Evolutionary conservation across 2,329 filamentous ascomycete species (phyloP).

Genomic region (Ceratocystiopsis minuta): DNA sequence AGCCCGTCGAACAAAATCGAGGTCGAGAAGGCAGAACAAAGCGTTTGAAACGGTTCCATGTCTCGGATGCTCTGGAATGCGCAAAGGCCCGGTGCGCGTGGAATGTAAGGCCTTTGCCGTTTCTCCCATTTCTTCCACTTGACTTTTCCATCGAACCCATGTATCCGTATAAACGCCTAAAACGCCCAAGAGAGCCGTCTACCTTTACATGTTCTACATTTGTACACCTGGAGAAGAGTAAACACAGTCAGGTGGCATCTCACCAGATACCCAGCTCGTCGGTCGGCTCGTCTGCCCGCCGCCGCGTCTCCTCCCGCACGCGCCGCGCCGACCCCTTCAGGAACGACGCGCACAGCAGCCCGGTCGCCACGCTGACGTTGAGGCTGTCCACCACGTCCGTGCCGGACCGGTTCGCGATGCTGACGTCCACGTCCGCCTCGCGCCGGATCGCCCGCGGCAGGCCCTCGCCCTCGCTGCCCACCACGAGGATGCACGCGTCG

Average conservation of each 20-base stretch:
- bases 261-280: neutral
- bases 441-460: constrained; percentile 45
- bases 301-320: too few species aligned
- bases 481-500: constrained; percentile 57
- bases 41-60: too few species aligned
- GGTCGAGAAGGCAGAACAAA: too few species aligned
- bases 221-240: too few species aligned
- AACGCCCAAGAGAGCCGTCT: too few species aligned
- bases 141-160: too few species aligned
- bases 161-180: too few species aligned
- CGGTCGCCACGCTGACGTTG: constrained; percentile 82
- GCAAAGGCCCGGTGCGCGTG: neutral
- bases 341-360: constrained; percentile 55
- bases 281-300: neutral
- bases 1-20: too few species aligned
- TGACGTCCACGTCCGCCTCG: constrained; percentile 45
- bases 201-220: too few species aligned
- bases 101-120: too few species aligned
- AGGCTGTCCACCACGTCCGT: constrained; percentile 59
- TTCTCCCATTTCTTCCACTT: too few species aligned
- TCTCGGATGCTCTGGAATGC: neutral
- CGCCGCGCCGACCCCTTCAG: constrained; percentile 21
- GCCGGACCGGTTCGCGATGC: constrained; percentile 41
- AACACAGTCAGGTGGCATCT: too few species aligned
- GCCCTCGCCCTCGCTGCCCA: constrained; percentile 69